A percentile compares a stretch with the other conserved stretches of the same genome.
phyloP scores from a whole-genome alignment of 2,329 filamentous ascomycete species.

The Aspergillus nomiae region DNA sequence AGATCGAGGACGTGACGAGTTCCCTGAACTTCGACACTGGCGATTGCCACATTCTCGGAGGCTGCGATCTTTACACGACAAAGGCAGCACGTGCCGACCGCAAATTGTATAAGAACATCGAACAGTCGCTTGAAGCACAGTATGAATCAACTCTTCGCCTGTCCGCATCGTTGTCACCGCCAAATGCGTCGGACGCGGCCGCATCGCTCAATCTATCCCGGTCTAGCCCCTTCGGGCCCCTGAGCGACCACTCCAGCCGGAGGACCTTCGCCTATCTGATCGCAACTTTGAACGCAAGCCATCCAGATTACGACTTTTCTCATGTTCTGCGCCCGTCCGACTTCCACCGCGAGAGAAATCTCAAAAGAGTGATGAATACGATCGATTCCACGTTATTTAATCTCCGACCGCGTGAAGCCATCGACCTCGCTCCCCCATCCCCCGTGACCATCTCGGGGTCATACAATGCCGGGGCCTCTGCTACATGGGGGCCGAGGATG shows the following conservation, averaged over 20 bases:
- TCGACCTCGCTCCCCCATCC: constrained; percentile 43
- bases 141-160: constrained; percentile 86
- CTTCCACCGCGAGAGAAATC: constrained; percentile 80
- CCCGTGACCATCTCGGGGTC: constrained; percentile 47
- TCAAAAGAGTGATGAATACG: constrained; percentile 80
- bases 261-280: constrained; percentile 95
- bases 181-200: constrained; percentile 71
- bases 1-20: constrained; percentile 88
- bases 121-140: constrained; percentile 85
- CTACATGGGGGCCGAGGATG: constrained; percentile 83
- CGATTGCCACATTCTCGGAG: constrained; percentile 87
- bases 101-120: constrained; percentile 95
- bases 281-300: constrained; percentile 91
- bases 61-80: constrained; percentile 95
- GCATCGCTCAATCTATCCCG: constrained; percentile 72
- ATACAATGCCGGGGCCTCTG: constrained; percentile 54
- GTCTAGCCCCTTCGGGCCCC: constrained; percentile 86
- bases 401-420: constrained; percentile 66
- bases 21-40: constrained; percentile 94
- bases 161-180: constrained; percentile 83
- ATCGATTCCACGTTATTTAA: constrained; percentile 87
- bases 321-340: constrained; percentile 85
- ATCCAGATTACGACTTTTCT: constrained; percentile 96
- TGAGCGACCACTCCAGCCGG: constrained; percentile 84
- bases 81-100: constrained; percentile 95